phyloP scores from a whole-genome alignment of 192 early-diverging fungal genomes.

The Helicostylum pulchrum region DNA sequence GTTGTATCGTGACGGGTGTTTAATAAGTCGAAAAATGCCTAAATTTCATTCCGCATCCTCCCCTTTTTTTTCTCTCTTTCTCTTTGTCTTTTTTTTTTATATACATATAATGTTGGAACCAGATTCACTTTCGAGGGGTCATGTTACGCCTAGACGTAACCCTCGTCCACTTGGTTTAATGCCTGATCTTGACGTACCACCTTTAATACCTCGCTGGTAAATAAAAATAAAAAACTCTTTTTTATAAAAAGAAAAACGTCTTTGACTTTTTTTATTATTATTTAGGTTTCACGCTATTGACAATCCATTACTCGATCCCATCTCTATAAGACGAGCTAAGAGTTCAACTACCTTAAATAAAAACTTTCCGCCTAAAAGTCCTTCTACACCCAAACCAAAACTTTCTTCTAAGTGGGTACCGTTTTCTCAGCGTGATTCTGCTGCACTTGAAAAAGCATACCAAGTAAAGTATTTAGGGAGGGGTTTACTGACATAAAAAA shows the following conservation, averaged over 20 bases:
- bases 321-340: constrained; percentile 16
- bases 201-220: constrained; percentile 26
- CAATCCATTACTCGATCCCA: constrained; percentile 29
- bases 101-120: constrained; percentile 1
- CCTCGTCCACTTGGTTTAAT: constrained; percentile 24
- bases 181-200: constrained; percentile 26
- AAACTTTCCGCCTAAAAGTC: constrained; percentile 31
- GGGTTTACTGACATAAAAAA: not conserved
- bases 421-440: constrained; percentile 55
- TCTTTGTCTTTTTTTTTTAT: not conserved
- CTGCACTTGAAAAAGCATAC: constrained; percentile 53
- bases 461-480: constrained; percentile 20
- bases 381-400: constrained; percentile 40
- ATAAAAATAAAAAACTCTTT: not conserved
- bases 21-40: no score
- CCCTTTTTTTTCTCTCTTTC: not conserved
- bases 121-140: not conserved
- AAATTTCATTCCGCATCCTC: not conserved
- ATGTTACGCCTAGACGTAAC: constrained; percentile 6
- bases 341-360: constrained; percentile 15
- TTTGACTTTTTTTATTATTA: not conserved
- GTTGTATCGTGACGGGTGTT: no score
- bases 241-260: no score
- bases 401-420: constrained; percentile 47
- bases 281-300: constrained; percentile 52